Percentiles rank a stretch among this genome's conserved stretches.
Evolutionary conservation across 2,329 filamentous ascomycete species (phyloP).

Genomic region (Aspergillus bombycis): DNA sequence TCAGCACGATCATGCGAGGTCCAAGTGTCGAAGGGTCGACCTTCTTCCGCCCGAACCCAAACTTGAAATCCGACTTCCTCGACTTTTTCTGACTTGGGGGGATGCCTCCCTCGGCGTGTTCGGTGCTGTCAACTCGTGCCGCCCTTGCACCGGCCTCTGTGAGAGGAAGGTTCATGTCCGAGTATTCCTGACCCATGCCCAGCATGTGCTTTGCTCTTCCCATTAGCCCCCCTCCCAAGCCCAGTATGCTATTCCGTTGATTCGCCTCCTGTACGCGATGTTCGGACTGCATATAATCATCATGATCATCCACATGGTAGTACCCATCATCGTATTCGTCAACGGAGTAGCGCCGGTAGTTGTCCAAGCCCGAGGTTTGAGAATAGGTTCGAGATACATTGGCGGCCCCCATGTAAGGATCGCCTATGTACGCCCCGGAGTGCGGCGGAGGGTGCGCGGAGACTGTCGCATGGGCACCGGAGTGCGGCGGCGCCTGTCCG

Average conservation of each 20-base stretch:
- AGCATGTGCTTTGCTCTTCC: conserved; percentile 88
- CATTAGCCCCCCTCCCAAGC: conserved; percentile 82
- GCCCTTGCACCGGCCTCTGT: conserved; percentile 71
- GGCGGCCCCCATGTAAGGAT: conserved; percentile 41
- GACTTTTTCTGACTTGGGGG: conserved; percentile 59
- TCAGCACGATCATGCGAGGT: conserved; percentile 89
- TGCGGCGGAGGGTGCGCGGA: conserved; percentile 31
- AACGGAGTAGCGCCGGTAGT: conserved; percentile 88
- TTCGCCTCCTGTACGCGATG: conserved; percentile 60
- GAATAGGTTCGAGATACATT: conserved; percentile 56
- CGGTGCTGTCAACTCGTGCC: conserved; percentile 47
- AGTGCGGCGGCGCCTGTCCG: conserved; percentile 55
- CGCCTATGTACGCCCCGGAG: conserved; percentile 39
- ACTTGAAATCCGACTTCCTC: conserved; percentile 80
- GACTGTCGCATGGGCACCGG: conserved; percentile 50
- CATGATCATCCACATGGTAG: conserved; percentile 68
- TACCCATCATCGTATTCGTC: conserved; percentile 85
- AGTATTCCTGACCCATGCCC: conserved; percentile 85
- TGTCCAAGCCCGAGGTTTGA: conserved; percentile 80
- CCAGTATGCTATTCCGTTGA: conserved; percentile 86
- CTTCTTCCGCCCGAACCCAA: conserved; percentile 83
- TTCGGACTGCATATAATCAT: conserved; percentile 57
- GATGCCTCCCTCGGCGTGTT: conserved; percentile 45
- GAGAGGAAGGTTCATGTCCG: conserved; percentile 96
- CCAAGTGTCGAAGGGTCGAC: conserved; percentile 88